Base-by-base conservation (phyloP, 164 flowering plant genomes). In the Vitis rotundifolia region DNA sequence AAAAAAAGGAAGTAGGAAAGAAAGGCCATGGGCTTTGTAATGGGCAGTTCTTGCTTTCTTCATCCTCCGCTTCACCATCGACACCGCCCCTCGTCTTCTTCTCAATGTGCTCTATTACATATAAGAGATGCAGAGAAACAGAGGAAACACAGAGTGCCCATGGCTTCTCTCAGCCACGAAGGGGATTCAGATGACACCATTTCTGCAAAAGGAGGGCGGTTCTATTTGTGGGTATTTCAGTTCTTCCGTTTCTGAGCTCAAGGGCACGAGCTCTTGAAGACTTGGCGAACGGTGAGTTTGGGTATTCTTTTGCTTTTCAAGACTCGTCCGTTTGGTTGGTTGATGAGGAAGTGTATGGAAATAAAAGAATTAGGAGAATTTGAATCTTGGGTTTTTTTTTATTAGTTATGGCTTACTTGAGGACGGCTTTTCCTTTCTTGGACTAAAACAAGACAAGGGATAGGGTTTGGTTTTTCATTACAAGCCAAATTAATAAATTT, bases 161-260 rank as follows among this genome's bases (percentile, higher is more conserved):
- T 75, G 77, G 87, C 85, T 69, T 78, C 71, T 49, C 11, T 74
- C 68, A 58, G 59, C 55, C 81, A 28, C 2, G 80, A 78, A 15
- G 44, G 44, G 44, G 74, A 74, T 51, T 51, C 73, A 10, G 69
- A 58, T 31, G 78, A 77, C 69, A 26, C 26, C n/a, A 70, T 49
- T 63, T 31, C 72, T 55, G 67, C 69, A 71, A 72, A 66, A 85
- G 89, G 76, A 86, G 89, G 70, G 80, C 78, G 29, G 48, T 91
- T 76, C 58, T 91, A 19, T 62, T 89, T 63, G 51, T 89, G 84
- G 97, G 94, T 73, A 58, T 91, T 61, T 83, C 94, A 0, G 77
- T 87, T 59, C 76, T 91, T 76, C 88, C 96, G 0, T 77, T 89
- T 44, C 49, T 88, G 63, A 81, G 79, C 18, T 66, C 79, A 47